phyloP scores from a whole-genome alignment of 1,139 yeast genomes.

The Protomyces arabidopsidicola region DNA sequence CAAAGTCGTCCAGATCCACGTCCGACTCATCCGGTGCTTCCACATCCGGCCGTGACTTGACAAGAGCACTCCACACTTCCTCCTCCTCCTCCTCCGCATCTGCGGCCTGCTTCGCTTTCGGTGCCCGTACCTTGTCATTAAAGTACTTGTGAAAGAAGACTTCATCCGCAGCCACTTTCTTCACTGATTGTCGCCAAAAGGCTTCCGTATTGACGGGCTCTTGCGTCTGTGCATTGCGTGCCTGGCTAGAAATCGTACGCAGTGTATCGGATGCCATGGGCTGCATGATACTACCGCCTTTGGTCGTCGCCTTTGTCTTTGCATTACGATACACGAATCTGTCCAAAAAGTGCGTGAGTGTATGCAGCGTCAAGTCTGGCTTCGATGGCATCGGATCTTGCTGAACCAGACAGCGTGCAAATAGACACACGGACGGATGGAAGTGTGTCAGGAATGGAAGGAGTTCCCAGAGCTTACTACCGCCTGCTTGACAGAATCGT shows the following conservation, averaged over 20 bases:
- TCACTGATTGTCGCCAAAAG: slow-evolving; percentile 66
- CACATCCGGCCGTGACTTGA: slow-evolving; percentile 75
- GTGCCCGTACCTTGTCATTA: slow-evolving; percentile 39
- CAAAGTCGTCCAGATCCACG: slow-evolving; percentile 40
- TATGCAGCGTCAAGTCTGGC: slow-evolving; percentile 86
- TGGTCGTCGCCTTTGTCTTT: slow-evolving; percentile 55
- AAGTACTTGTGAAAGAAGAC: slow-evolving; percentile 86
- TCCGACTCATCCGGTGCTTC: slow-evolving; percentile 48
- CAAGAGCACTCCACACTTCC: slow-evolving; percentile 43
- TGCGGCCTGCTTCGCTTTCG: slow-evolving; percentile 32
- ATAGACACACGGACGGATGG: slow-evolving; percentile 86
- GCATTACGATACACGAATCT: slow-evolving; percentile 93
- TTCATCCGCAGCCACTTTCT: slow-evolving; percentile 79
- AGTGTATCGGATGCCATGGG: slow-evolving; percentile 86
- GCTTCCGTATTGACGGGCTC: slow-evolving; percentile 75
- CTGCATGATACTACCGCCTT: slow-evolving; percentile 92
- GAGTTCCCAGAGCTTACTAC: slow-evolving; percentile 78
- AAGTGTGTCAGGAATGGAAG: slow-evolving; percentile 68
- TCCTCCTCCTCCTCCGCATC: slow-evolving; percentile 34
- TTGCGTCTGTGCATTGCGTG: slow-evolving; percentile 38
- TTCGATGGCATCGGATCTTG: slow-evolving; percentile 51
- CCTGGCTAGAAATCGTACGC: slow-evolving; percentile 67
- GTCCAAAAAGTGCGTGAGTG: slow-evolving; percentile 85
- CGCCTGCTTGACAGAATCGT: slow-evolving; percentile 71
- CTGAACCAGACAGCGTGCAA: slow-evolving; percentile 55